phyloP scores from a whole-genome alignment of 2,329 filamentous ascomycete genomes.

The Curvularia sp. region DNA sequence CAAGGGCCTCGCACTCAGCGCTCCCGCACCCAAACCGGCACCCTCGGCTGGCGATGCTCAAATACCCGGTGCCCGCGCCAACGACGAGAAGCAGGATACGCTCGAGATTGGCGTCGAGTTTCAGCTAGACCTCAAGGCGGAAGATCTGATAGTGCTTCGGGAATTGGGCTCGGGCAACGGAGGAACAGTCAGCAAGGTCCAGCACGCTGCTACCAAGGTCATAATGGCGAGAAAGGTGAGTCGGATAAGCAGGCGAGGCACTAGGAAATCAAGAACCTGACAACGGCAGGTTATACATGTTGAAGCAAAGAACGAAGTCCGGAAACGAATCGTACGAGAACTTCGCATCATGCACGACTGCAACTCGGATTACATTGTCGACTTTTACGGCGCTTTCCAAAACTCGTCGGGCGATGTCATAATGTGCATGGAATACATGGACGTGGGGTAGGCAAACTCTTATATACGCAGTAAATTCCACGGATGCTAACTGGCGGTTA shows the following conservation, averaged over 20 bases:
- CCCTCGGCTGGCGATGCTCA: slow-evolving; percentile 75
- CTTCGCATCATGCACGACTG: slow-evolving; percentile 98
- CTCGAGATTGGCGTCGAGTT: slow-evolving; percentile 98
- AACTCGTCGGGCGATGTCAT: slow-evolving; percentile 98
- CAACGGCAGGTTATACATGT: slow-evolving; percentile 87
- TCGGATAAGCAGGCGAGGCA: slow-evolving; percentile 12
- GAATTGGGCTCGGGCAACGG: slow-evolving; percentile 96
- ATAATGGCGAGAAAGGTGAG: slow-evolving; percentile 96
- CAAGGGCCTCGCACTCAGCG: slow-evolving; percentile 89
- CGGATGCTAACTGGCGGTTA: slow-evolving; percentile 23
- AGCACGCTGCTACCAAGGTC: slow-evolving; percentile 91
- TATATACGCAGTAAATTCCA: background rate
- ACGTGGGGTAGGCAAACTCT: slow-evolving; percentile 78
- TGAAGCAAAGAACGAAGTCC: slow-evolving; percentile 95
- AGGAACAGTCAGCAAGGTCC: slow-evolving; percentile 97
- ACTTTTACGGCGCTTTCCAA: slow-evolving; percentile 95
- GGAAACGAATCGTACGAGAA: slow-evolving; percentile 95
- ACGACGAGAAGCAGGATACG: slow-evolving; percentile 70
- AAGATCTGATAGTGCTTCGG: slow-evolving; percentile 91
- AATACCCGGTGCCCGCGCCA: slow-evolving; percentile 64
- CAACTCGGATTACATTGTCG: slow-evolving; percentile 95
- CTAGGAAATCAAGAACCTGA: slow-evolving; percentile 15
- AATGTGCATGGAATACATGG: slow-evolving; percentile 99
- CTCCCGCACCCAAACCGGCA: slow-evolving; percentile 72
- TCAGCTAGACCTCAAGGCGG: slow-evolving; percentile 86